Evolutionary conservation across 2,329 filamentous ascomycete species (phyloP), one percentile per base, ranked within the genome.

Genomic region (Ophiostoma populinum): DNA sequence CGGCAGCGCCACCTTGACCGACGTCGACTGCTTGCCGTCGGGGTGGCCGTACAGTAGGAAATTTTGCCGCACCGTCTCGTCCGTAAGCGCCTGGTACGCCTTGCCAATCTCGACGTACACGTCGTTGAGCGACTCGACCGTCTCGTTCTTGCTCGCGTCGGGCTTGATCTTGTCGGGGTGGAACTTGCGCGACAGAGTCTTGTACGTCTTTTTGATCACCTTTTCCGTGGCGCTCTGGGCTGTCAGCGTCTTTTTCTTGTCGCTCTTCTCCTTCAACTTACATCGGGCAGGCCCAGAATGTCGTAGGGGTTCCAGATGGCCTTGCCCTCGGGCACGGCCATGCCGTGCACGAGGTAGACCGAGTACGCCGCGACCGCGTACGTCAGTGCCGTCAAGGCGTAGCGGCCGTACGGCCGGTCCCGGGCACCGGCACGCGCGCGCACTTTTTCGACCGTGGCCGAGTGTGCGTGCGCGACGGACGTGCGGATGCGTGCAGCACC

Each of bases 291-390:
- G 30, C 81, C 82, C 38, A 98, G 61, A 47, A 98, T 92, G 46
- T 92, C 81, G 59, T 95, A 98, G 2, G 90, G 90, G 57, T 98
- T 92, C 81, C 87, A 98, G 38, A 93, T 67, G 59, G 90, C 83
- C 32, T 75, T 68, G 20, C 65, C 57, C 11, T 15, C 34, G 2
- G 73, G 72, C 38, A 70, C 70, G 46, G 80, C 71, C 37, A 85
- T 90, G 33, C 80, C 75, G 40, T 75, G 54, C 52, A 95, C 93
- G 41, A 98, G 67, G 55, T 95, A 98, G 19, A 80, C 63, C 83
- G 95, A 95, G 55, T 76, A 81, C 32, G 66, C 80, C 63, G 95
- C 93, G 42, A 85, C 54, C 20, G 70, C 63, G 76, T 86, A 95
- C 44, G 87, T 90, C 20, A 70, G 50, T 31, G 83, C 50, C 36